Base-by-base conservation (phyloP, 768 basidiomycete species). In the Mycena rebaudengoi region DNA sequence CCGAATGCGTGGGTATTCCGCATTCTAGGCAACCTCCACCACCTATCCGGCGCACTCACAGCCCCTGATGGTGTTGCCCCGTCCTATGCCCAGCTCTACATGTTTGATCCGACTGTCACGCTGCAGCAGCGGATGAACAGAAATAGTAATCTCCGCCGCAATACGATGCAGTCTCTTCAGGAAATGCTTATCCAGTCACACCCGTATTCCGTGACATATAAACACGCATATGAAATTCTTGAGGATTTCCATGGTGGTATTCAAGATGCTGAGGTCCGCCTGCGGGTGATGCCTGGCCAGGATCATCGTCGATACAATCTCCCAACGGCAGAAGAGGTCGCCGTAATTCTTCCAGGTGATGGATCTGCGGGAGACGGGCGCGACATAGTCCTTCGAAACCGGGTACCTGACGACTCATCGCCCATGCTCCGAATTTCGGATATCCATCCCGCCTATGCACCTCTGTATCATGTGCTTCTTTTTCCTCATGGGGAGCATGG, bases 51-150 rank as follows among this genome's bases (percentile, higher is more conserved):
- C 14, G 35, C 51, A 2, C 35, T 52, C 5, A 40, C 51, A 5
- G 51, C 51, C 18, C 51, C 51, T 25, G 51, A 39, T 1, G 49
- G 49, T 21, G 16, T 18, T 7, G n/a, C 49, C 10, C 49, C 49
- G 10, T 50, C 49, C 3, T 50, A 50, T 21, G 23, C 49, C n/a
- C 49, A 50, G 21, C 32, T 50, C 4, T 53, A 53, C 29, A 53
- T 53, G 16, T 53, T 39, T 29, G 51, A 53, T 37, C 51, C 51
- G 18, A 18, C 25, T 28, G 39, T 41, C 13, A 28, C 51, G 18
- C 16, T 53, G 3, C 53, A 55, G 29, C 53, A 55, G 29, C 53
- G 53, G 12, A 55, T 55, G 40, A 43, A 44, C 18, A 4, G 53
- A 3, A 55, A 55, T 30, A 44, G 41, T 18, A 32, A 44, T 44